Evolutionary conservation across 306 rosid genomes (phyloP), one percentile per base, ranked within the genome.

Genomic region (Vigna hirtella): DNA sequence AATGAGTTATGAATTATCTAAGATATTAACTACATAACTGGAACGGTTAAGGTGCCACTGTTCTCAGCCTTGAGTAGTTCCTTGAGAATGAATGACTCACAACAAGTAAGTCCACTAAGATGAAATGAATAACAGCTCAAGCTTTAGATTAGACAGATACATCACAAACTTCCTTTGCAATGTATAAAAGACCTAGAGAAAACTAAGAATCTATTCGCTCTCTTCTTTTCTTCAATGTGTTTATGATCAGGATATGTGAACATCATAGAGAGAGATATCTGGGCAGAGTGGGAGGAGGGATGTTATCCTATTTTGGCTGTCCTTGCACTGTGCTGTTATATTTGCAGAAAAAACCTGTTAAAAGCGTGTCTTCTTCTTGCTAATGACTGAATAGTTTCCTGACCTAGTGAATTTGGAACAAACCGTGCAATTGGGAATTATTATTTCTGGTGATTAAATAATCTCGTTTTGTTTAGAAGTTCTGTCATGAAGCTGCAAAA

Each of bases 81-180:
- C 59, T 81, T 51, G 50, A 59, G 66, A 69, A 51, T 75, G 67
- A 66, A 69, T 42, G 59, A 17, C 73, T 82, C 66, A 14, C 8
- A 43, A 14, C 32, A 38, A 20, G 12, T 13, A 38, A 38, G 11
- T 67, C 49, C 69, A 14, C 52, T 38, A 45, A 68, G 48, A 12
- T 36, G 50, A 58, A 51, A 42, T 38, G 51, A 61, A 68, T 61
- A 24, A 48, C 45, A 42, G 10, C 12, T 42, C 13, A 42, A 42
- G 47, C 13, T 28, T 38, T 45, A 45, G 16, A 45, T 49, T 30
- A 47, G 56, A n/a, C 43, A 72, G 28, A 57, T 40, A 36, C 26
- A 30, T 30, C 64, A 30, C 28, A 58, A 58, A 58, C 63, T 58
- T n/a, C 59, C 36, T 14, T 66, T 73, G 63, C 69, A 24, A 24